Evolutionary conservation across 352 stramenopile species (phyloP).

Genomic region (Phytopythium sindhum): DNA sequence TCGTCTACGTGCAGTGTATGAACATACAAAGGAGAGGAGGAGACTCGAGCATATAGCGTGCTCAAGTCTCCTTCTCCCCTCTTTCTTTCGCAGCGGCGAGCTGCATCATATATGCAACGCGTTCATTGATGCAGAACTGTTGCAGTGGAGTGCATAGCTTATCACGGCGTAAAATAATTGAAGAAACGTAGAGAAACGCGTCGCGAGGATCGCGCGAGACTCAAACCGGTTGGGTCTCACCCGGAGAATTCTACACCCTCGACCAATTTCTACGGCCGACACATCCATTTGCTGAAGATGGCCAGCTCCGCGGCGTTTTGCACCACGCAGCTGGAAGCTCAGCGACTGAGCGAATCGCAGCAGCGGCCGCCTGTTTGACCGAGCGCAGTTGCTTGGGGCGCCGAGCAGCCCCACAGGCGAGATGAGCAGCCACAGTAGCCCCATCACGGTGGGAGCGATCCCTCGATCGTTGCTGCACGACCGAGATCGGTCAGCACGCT

Average conservation of each 20-base stretch:
- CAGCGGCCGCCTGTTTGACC: background rate
- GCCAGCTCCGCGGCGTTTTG: background rate
- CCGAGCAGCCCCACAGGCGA: background rate
- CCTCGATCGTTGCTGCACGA: background rate
- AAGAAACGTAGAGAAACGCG: background rate
- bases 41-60: too few species aligned
- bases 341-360: background rate
- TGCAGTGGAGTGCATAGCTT: background rate
- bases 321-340: too few species aligned
- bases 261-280: background rate
- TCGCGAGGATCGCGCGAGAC: background rate
- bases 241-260: too few species aligned
- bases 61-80: too few species aligned
- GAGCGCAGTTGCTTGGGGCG: background rate
- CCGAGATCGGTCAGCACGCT: background rate
- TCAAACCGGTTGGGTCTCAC: background rate
- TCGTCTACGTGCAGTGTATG: too few species aligned
- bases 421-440: background rate
- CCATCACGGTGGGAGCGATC: background rate
- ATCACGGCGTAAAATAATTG: background rate
- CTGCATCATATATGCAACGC: too few species aligned
- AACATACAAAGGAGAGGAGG: too few species aligned
- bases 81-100: background rate
- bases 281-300: background rate
- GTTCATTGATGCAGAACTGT: background rate